Evolutionary conservation across 768 basidiomycete species (phyloP), one percentile per base, ranked within the genome.

Genomic region (Daedaleopsis sinensis): DNA sequence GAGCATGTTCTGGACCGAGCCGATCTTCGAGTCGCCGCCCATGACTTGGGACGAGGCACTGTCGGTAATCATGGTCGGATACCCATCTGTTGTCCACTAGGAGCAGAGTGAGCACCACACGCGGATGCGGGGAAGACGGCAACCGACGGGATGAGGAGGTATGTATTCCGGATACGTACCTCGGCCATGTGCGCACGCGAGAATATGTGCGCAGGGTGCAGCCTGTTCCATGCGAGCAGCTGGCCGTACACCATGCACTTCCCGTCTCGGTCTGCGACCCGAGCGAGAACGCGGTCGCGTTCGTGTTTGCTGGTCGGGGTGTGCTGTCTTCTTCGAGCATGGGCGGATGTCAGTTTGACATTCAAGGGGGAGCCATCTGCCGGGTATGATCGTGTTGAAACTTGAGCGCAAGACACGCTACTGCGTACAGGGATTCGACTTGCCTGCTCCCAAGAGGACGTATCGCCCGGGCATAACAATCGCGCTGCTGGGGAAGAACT

Each of bases 1-100:
- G 49, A 72, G 64, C 56, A 73, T 65, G 59, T 73, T 74, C 51
- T 72, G 72, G 7, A 72, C 60, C 5, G 69, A 70, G 48, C 67
- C 65, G 19, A 67, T 66, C 32, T 67, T 71, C 38, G 65, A 37
- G 5, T 8, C 47, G 35, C 36, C 32, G 11, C 39, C 44, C 46
- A 49, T 9, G 21, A 5, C 18, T 7, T 10, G 18, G 15, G 36
- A 4, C 21, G 19, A 23, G 36, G n/a, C 21, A 5, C 4, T 49
- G 35, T 36, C 32, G 19, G 55, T 56, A 18, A 19, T 37, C 15
- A 21, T 9, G 44, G 35, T 23, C 19, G 7, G 21, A 15, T 49
- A 49, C 13, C 23, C 21, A 5, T 24, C 23, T 15, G 23, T 13
- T n/a, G 19, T 27, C 47, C 47, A 49, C 47, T 49, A 27, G 23